Evolutionary conservation across 495 filamentous ascomycete genomes (phyloP).

Genomic region (Annulohypoxylon stygium): DNA sequence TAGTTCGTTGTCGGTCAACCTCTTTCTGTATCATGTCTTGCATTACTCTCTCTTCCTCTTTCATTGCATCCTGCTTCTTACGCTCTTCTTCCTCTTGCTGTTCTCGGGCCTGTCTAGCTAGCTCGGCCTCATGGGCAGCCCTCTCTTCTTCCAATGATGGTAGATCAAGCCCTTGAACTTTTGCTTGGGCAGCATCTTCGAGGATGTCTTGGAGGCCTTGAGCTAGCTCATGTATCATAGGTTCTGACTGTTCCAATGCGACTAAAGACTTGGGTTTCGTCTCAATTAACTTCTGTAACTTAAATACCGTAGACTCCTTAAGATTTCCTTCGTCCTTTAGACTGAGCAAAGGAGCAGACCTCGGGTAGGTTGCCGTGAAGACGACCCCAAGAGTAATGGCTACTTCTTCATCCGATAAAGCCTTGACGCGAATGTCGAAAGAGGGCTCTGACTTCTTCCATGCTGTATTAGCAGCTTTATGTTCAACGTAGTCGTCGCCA

Average conservation of each 20-base stretch:
- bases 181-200: slow-evolving; percentile 83
- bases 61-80: slow-evolving; percentile 67
- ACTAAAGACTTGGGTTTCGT: slow-evolving; percentile 76
- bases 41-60: slow-evolving; percentile 81
- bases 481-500: slow-evolving; percentile 86
- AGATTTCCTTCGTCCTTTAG: slow-evolving; percentile 73
- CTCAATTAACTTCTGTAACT: slow-evolving; percentile 76
- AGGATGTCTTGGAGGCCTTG: slow-evolving; percentile 86
- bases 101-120: slow-evolving; percentile 63
- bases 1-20: slow-evolving; percentile 71
- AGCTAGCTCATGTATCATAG: slow-evolving; percentile 92
- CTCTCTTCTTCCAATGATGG: slow-evolving; percentile 93
- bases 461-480: slow-evolving; percentile 76
- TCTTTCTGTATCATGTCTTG: slow-evolving; percentile 83
- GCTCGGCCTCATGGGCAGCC: slow-evolving; percentile 70
- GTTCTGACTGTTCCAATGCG: slow-evolving; percentile 70
- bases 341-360: slow-evolving; percentile 79
- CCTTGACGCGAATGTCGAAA: slow-evolving; percentile 82
- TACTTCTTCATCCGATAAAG: slow-evolving; percentile 75
- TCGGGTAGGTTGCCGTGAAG: slow-evolving; percentile 93
- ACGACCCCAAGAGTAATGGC: slow-evolving; percentile 74
- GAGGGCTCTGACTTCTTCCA: slow-evolving; percentile 92
- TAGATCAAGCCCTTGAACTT: slow-evolving; percentile 76
- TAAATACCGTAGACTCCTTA: slow-evolving; percentile 72
- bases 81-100: slow-evolving; percentile 63